phyloP scores from a whole-genome alignment of 495 filamentous ascomycete genomes.

The Cladorrhinum samala region DNA sequence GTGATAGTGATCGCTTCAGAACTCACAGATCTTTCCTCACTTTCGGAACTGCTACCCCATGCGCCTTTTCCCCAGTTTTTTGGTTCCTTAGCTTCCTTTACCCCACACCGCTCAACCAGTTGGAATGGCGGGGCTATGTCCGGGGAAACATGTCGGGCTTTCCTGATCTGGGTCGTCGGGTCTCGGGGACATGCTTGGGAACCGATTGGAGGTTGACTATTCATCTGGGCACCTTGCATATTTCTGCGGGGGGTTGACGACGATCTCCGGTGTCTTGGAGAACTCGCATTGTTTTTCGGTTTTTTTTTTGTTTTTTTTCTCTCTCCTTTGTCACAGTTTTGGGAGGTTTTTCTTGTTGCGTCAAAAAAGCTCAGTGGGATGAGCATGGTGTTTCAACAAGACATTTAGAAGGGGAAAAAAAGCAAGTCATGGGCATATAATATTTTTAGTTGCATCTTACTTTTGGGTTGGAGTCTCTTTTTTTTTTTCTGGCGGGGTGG shows the following conservation, averaged over 20 bases:
- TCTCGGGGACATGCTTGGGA: background rate
- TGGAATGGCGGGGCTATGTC: background rate
- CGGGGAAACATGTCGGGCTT: background rate
- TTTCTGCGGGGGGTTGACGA: too few relatives aligned
- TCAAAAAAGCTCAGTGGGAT: background rate
- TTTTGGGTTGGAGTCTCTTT: too few relatives aligned
- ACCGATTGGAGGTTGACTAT: too few relatives aligned
- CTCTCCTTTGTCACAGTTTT: background rate
- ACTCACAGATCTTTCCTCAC: too few relatives aligned
- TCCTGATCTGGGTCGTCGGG: background rate
- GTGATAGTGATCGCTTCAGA: too few relatives aligned
- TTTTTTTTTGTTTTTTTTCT: background rate
- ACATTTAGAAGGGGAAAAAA: background rate
- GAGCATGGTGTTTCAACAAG: background rate
- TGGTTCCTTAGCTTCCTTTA: background rate
- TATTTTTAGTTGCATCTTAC: background rate
- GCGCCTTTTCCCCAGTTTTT: background rate
- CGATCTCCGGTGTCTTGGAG: too few relatives aligned
- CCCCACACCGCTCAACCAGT: background rate
- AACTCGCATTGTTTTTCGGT: background rate
- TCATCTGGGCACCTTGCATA: too few relatives aligned
- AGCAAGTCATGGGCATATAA: background rate
- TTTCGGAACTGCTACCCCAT: background rate
- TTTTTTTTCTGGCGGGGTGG: background rate
- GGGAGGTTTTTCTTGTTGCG: background rate